Conservation (phyloP, 257 asterid species). For the Forsythia viridissima region DNA sequence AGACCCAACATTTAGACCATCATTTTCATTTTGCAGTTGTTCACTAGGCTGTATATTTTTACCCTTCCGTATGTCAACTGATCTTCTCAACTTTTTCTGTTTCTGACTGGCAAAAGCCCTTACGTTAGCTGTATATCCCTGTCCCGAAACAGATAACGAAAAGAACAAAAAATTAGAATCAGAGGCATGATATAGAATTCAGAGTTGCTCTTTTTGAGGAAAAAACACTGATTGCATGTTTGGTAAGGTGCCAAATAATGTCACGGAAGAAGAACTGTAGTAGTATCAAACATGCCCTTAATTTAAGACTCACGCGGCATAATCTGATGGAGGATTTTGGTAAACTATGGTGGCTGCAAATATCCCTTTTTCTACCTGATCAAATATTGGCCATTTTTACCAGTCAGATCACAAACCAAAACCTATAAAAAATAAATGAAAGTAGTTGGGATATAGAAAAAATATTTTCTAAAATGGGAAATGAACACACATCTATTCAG, state of each 20-base stretch:
- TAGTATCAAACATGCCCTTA: background rate
- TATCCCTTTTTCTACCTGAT: slow-evolving; percentile 39
- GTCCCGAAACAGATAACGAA: background rate
- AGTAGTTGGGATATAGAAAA: background rate
- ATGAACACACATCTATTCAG: too few relatives aligned
- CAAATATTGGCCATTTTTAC: background rate
- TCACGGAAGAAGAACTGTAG: too few relatives aligned
- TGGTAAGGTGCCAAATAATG: too few relatives aligned
- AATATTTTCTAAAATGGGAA: too few relatives aligned
- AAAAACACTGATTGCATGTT: too few relatives aligned
- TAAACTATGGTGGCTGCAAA: slow-evolving; percentile 31
- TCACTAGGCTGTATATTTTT: slow-evolving; percentile 30
- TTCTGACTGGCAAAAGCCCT: slow-evolving; percentile 56
- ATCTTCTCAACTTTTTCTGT: slow-evolving; percentile 45
- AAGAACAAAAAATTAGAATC: background rate
- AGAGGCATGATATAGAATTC: background rate
- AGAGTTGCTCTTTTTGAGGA: too few relatives aligned
- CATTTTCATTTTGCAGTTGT: slow-evolving; percentile 30
- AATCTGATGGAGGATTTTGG: slow-evolving; percentile 30
- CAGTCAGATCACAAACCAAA: background rate
- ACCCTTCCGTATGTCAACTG: slow-evolving; percentile 32
- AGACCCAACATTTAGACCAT: slow-evolving; percentile 13
- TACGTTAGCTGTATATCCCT: slow-evolving; percentile 40
- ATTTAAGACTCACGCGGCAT: slow-evolving; percentile 44
- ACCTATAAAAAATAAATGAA: background rate